Base-by-base conservation (phyloP, 1,284 basidiomycete genomes). In the Megacollybia platyphylla region DNA sequence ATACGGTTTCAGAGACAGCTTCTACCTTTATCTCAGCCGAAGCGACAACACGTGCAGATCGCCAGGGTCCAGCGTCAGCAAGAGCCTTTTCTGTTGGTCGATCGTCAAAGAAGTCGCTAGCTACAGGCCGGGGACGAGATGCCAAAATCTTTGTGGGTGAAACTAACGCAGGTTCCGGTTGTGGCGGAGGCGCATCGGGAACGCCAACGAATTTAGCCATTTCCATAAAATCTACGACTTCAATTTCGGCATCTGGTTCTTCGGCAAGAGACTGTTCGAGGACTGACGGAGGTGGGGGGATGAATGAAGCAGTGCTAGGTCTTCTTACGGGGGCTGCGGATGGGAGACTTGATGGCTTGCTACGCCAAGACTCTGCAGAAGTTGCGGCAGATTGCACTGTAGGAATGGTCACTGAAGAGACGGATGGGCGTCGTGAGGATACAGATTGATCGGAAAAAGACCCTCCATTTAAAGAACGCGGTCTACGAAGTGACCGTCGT, bases 181-280 rank as follows among this genome's bases (percentile, higher is more conserved):
- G 44, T 24, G 48, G 32, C 26, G 51, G 36, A 38, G 47, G 44
- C 31, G 38, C 48, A 29, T 65, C 60, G 29, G 61, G 40, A 34
- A 61, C 59, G 27, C 72, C 76, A 15, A 79, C 65, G 43, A 87
- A 71, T 58, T 75, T 79, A 34, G 68, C 79, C 56, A 87, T 64
- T 40, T 89, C 83, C 8, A 71, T 72, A 52, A 86, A 88, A 52
- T 88, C 84, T 13, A 89, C 68, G 10, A 84, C 71, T 52, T 87
- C 83, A 3, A 87, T 64, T 40, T 77, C 71, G 48, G 79, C 80
- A 24, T 71, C 73, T 3, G 64, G 57, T 44, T 62, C 58, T 36
- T 67, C 58, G n/a, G 62, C 58, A n/a, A 77, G 57, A 10, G 67
- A 57, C 47, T 71, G 65, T 40, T 72, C 65, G 34, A 73, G 53